phyloP scores from a whole-genome alignment of 768 basidiomycete species.

The Nevesoporus exiguus region DNA sequence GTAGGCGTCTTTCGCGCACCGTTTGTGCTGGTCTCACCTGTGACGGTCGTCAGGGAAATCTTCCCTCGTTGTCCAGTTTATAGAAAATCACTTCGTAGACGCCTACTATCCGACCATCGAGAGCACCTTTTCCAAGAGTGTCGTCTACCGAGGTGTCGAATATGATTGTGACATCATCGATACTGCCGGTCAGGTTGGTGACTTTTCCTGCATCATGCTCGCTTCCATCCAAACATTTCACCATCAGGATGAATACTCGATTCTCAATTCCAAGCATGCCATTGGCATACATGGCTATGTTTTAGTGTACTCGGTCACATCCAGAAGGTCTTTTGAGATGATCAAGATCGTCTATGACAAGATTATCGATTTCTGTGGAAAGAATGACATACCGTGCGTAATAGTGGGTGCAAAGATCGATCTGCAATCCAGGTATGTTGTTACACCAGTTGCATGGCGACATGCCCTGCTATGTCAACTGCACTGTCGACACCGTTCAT shows the following conservation, averaged over 20 bases:
- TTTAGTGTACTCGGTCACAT: conserved; percentile 92
- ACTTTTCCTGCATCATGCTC: background rate
- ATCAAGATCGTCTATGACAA: conserved; percentile 91
- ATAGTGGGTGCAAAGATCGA: conserved; percentile 94
- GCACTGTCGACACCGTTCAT: conserved; percentile 20
- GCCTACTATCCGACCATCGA: conserved; percentile 97
- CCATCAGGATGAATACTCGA: conserved; percentile 83
- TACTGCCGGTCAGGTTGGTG: conserved; percentile 88
- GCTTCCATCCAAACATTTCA: conserved; percentile 4
- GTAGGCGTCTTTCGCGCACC: conserved; percentile 41
- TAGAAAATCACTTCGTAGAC: conserved; percentile 89
- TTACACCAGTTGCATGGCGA: conserved; percentile 3
- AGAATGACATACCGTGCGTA: conserved; percentile 84
- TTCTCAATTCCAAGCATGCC: conserved; percentile 89
- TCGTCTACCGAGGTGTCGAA: conserved; percentile 84
- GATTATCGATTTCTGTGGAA: conserved; percentile 83
- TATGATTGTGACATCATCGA: conserved; percentile 98
- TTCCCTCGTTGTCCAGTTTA: conserved; percentile 88
- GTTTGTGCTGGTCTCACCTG: conserved; percentile 14
- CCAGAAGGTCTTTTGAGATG: conserved; percentile 91
- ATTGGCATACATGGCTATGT: conserved; percentile 97
- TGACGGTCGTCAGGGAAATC: conserved; percentile 73
- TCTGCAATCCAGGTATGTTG: conserved; percentile 66
- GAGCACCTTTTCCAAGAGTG: conserved; percentile 78
- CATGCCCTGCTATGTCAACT: conserved; percentile 9